Evolutionary conservation across 371 early-diverging fungal species (phyloP).

Genomic region (Mucor racemosus): DNA sequence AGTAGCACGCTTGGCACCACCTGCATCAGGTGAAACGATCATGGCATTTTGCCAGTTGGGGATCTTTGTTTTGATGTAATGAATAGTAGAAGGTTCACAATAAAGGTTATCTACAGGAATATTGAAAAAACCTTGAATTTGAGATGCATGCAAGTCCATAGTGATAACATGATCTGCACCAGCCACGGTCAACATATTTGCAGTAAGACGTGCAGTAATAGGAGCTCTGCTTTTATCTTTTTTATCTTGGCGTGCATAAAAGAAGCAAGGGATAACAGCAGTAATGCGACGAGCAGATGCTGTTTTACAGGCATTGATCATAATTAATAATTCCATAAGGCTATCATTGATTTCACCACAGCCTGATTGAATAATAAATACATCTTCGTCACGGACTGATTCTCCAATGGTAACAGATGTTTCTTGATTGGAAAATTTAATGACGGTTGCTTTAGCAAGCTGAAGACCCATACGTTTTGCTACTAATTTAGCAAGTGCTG

Average conservation of each 20-base stretch:
- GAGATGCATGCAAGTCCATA: constrained; percentile 96
- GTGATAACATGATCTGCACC: constrained; percentile 98
- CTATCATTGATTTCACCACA: constrained; percentile 94
- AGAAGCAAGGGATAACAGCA: constrained; percentile 98
- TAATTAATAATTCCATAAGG: constrained; percentile 94
- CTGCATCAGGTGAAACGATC: constrained; percentile 97
- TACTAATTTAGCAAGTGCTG: constrained; percentile 88
- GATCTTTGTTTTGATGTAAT: constrained; percentile 88
- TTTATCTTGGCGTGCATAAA: constrained; percentile 96
- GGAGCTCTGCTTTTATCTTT: constrained; percentile 95
- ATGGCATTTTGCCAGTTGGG: constrained; percentile 84
- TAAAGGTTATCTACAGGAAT: constrained; percentile 97
- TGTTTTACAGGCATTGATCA: constrained; percentile 96
- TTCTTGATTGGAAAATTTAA: constrained; percentile 97
- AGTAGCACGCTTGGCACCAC: constrained; percentile 97
- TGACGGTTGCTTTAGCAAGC: constrained; percentile 87
- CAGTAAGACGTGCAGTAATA: constrained; percentile 91
- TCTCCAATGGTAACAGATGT: constrained; percentile 96
- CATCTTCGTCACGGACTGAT: constrained; percentile 94
- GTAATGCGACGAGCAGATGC: constrained; percentile 94
- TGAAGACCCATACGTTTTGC: constrained; percentile 89
- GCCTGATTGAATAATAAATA: constrained; percentile 88
- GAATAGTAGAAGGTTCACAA: constrained; percentile 90
- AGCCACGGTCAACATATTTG: constrained; percentile 94
- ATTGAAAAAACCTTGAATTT: constrained; percentile 99